Percentiles rank a stretch among this genome's conserved stretches.
Conservation (phyloP, 768 basidiomycete genomes). For the Boletus subcaerulescens region DNA sequence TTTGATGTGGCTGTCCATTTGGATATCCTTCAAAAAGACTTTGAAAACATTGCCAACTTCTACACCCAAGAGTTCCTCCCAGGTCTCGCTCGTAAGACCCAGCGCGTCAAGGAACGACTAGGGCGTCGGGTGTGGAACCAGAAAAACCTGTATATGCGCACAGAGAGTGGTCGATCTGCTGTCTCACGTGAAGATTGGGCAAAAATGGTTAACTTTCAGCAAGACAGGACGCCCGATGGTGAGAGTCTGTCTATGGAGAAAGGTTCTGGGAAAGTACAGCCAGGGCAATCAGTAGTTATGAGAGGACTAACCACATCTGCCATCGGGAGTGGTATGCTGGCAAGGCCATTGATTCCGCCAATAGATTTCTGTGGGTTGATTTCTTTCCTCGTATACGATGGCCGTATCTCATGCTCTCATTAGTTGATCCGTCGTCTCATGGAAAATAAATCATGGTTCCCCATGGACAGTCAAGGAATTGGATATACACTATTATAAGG, state of each 20-base stretch:
- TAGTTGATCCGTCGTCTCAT: constrained; percentile 26
- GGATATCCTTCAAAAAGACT: constrained; percentile 51
- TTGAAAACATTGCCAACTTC: constrained; percentile 48
- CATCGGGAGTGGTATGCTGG: background rate
- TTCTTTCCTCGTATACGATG: background rate
- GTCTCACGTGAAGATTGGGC: constrained; percentile 49
- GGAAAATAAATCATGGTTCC: constrained; percentile 6
- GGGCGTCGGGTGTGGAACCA: constrained; percentile 71
- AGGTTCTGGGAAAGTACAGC: background rate
- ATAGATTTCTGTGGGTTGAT: constrained; percentile 23
- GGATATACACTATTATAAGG: constrained; percentile 3
- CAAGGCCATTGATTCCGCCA: constrained; percentile 8
- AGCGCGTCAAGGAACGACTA: constrained; percentile 71
- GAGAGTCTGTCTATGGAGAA: background rate
- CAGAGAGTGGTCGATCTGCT: constrained; percentile 26
- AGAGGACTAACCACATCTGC: constrained; percentile 9
- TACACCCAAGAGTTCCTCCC: constrained; percentile 35
- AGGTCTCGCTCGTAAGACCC: constrained; percentile 49
- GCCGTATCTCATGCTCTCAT: background rate
- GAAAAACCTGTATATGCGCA: constrained; percentile 53
- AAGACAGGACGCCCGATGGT: background rate
- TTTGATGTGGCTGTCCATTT: constrained; percentile 59
- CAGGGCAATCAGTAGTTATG: background rate
- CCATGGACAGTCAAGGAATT: background rate
- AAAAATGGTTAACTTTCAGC: constrained; percentile 46